These are phyloP conservation scores for Pilatotrama ljubarskyi DNA, from an alignment of 768 basidiomycete genomes.

Conservation along the genomic window DNA sequence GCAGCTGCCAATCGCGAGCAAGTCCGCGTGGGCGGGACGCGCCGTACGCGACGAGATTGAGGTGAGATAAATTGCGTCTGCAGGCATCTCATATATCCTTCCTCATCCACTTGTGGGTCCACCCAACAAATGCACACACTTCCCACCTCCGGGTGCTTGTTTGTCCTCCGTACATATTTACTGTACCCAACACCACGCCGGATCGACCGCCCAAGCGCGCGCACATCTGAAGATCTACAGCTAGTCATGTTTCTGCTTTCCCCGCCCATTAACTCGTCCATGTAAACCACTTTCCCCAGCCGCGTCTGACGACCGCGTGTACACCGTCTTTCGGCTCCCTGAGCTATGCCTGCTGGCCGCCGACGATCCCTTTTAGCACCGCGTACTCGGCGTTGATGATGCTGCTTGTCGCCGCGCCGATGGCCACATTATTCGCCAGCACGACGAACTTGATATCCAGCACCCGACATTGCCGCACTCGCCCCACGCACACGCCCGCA, in stretches of 20 bases:
- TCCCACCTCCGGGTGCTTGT: neutral
- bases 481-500: slow-evolving; percentile 86
- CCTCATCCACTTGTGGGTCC: slow-evolving; percentile 24
- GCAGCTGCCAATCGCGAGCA: neutral
- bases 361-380: slow-evolving; percentile 66
- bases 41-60: slow-evolving; percentile 18
- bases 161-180: neutral
- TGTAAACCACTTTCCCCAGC: slow-evolving; percentile 17
- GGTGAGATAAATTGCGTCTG: slow-evolving; percentile 22
- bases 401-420: slow-evolving; percentile 95
- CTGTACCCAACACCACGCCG: neutral
- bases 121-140: slow-evolving; percentile 10
- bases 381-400: slow-evolving; percentile 98
- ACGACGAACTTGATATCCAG: slow-evolving; percentile 96
- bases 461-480: slow-evolving; percentile 88
- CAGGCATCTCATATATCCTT: slow-evolving; percentile 16
- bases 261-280: slow-evolving; percentile 22
- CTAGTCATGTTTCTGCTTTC: slow-evolving; percentile 14
- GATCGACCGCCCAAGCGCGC: neutral
- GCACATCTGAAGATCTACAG: slow-evolving; percentile 3
- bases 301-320: neutral
- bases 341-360: slow-evolving; percentile 8
- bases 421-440: slow-evolving; percentile 88
- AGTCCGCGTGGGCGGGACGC: slow-evolving; percentile 2
- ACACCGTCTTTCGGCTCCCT: neutral